Base-by-base conservation (phyloP, 805 yeast species). In the Kazachstania martiniae region DNA sequence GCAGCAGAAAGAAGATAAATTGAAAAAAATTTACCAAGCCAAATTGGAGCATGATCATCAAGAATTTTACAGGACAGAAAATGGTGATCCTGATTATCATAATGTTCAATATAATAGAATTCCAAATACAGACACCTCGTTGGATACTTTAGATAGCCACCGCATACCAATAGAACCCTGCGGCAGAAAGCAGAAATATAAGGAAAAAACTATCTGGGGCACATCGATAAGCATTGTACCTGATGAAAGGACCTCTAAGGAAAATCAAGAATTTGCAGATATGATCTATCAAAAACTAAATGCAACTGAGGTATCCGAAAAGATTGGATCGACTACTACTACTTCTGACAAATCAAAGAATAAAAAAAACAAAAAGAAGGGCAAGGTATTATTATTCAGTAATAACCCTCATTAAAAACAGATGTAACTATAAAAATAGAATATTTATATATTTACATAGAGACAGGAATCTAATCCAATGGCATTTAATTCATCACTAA, bases 151-250 rank as follows among this genome's bases (percentile, higher is more conserved):
- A 14, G 18, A 10, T 13, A 18, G 29, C 8, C 9, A 28, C 5
- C 12, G 21, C 5, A 17, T 23, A 14, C 13, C 19, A 9, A 18
- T 15, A 2, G 33, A 29, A 2, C 12, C 19, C 17, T 27, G 5
- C 3, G 13, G 15, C n/a, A n/a, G 26, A 21, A 36, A 27, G 14
- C 34, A 43, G 12, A 47, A 44, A 0, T 54, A 53, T 9, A 58
- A 49, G 34, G 61, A 63, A 25, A 69, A 72, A 1, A 77, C 91
- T 0, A 74, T 82, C 3, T 82, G 93, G 93, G 93, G 93, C 0
- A 81, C 91, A 0, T 52, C 56, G 21, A 55, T 53, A 9, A 59
- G 40, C 6, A 42, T 49, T 7, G 40, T 37, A n/a, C 42, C 42
- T 18, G 57, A 55, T 18, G 62, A 61, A 18, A 51, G 53, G 12